phyloP scores from a whole-genome alignment of 1,284 basidiomycete genomes.

The Apiotrichum gamsii region DNA sequence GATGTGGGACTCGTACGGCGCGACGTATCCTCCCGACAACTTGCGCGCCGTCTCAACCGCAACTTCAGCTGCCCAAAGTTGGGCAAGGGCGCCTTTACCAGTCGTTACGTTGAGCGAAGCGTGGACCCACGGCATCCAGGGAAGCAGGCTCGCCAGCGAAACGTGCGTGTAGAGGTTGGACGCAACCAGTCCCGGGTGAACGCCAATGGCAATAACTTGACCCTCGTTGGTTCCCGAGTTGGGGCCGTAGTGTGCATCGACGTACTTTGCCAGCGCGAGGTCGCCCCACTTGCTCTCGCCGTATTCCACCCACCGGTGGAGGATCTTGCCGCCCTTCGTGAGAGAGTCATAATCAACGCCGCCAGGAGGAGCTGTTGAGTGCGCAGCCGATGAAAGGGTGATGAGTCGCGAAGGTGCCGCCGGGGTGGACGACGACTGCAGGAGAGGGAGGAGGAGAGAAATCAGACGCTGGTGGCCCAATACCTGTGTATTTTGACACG shows the following conservation, averaged over 20 bases:
- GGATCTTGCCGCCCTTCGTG: slow-evolving; percentile 20
- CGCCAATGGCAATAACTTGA: slow-evolving; percentile 27
- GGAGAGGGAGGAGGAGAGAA: slow-evolving; percentile 52
- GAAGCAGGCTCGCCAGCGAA: neutral
- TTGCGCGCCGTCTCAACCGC: slow-evolving; percentile 37
- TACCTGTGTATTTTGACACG: slow-evolving; percentile 22
- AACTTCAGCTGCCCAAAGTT: slow-evolving; percentile 54
- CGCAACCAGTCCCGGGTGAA: slow-evolving; percentile 39
- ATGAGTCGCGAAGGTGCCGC: slow-evolving; percentile 50
- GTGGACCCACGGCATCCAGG: slow-evolving; percentile 1
- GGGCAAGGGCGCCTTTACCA: slow-evolving; percentile 31
- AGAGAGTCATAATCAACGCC: slow-evolving; percentile 32
- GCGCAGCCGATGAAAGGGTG: slow-evolving; percentile 49
- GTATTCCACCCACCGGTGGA: slow-evolving; percentile 45
- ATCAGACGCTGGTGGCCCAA: slow-evolving; percentile 54
- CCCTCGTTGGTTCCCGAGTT: slow-evolving; percentile 2
- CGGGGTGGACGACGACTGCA: slow-evolving; percentile 40
- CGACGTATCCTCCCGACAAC: slow-evolving; percentile 38
- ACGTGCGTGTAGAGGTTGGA: slow-evolving; percentile 31
- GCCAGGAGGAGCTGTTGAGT: slow-evolving; percentile 31
- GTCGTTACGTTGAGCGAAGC: slow-evolving; percentile 44
- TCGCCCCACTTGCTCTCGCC: slow-evolving; percentile 53
- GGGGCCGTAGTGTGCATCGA: slow-evolving; percentile 23
- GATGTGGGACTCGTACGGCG: slow-evolving; percentile 35
- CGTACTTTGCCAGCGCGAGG: slow-evolving; percentile 30